A percentile compares a stretch with the other conserved stretches of the same genome.
These are phyloP conservation scores for Xylariomycetidae sp. DNA, from an alignment of 2,329 filamentous ascomycete species.

Conservation along the genomic window DNA sequence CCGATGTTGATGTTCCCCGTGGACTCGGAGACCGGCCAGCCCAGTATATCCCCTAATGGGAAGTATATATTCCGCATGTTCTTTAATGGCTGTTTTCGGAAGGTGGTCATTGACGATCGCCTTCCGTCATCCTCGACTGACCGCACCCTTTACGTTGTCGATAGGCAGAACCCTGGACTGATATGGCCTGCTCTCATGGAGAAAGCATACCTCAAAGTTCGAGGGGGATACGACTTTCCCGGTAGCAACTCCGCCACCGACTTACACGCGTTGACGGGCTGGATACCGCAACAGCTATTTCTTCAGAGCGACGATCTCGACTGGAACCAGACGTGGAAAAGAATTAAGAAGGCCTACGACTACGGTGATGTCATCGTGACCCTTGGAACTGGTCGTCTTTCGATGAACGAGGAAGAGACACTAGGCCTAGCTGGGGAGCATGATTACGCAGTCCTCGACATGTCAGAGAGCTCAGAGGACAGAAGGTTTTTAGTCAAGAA, in stretches of 20 bases:
- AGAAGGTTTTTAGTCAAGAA: constrained; percentile 84
- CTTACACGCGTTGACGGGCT: constrained; percentile 86
- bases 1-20: constrained; percentile 72
- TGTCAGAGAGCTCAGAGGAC: constrained; percentile 58
- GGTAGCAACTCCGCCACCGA: constrained; percentile 97
- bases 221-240: constrained; percentile 95
- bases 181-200: constrained; percentile 92
- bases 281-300: constrained; percentile 95
- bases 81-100: constrained; percentile 90
- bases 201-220: constrained; percentile 93
- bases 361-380: constrained; percentile 82
- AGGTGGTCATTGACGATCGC: constrained; percentile 83
- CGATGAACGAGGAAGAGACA: constrained; percentile 68
- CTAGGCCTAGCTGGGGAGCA: constrained; percentile 85
- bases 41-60: constrained; percentile 68
- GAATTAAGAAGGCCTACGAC: constrained; percentile 69
- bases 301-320: constrained; percentile 81
- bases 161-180: constrained; percentile 73
- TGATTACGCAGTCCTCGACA: constrained; percentile 85
- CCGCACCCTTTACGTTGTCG: constrained; percentile 79
- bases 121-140: constrained; percentile 73
- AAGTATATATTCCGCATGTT: constrained; percentile 91
- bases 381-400: constrained; percentile 81
- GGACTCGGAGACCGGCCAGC: constrained; percentile 51
- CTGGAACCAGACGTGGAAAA: constrained; percentile 69